A percentile compares a stretch with the other conserved stretches of the same genome.
These are phyloP conservation scores for Hypoxylon sp. DNA, from an alignment of 2,329 filamentous ascomycete genomes.

Conservation along the genomic window DNA sequence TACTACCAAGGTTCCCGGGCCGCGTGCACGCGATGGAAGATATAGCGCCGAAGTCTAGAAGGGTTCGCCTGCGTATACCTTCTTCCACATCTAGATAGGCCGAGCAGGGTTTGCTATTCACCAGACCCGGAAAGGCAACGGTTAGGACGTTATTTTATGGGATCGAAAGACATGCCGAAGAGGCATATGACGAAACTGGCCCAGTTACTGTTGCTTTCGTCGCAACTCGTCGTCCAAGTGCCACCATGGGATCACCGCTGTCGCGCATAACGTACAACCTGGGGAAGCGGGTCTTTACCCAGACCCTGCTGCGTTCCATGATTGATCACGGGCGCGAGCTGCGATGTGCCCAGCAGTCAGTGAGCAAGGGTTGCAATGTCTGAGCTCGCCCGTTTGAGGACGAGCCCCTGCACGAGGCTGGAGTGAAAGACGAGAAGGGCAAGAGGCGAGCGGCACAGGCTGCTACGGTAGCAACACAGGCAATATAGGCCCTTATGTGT, in stretches of 20 bases:
- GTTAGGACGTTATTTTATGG: constrained; percentile 14
- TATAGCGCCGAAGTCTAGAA: constrained; percentile 35
- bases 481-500: constrained; percentile 2
- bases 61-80: neutral
- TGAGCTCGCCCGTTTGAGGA: neutral
- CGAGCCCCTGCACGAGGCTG: neutral
- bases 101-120: constrained; percentile 6
- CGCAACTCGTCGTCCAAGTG: constrained; percentile 9
- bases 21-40: constrained; percentile 33
- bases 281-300: constrained; percentile 15
- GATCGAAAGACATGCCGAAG: constrained; percentile 21
- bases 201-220: neutral
- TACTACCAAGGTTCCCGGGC: constrained; percentile 1
- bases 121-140: constrained; percentile 21
- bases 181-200: neutral
- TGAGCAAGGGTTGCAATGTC: constrained; percentile 3
- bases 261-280: constrained; percentile 25
- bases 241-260: constrained; percentile 13
- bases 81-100: constrained; percentile 19
- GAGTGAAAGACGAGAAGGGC: neutral
- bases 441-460: neutral
- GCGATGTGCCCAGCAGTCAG: constrained; percentile 1
- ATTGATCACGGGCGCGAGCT: neutral
- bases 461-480: neutral
- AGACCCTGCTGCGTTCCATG: constrained; percentile 12